Evolutionary conservation across 2,329 filamentous ascomycete species (phyloP), one percentile per base, ranked within the genome.

Genomic region (Bipolaris victoriae): DNA sequence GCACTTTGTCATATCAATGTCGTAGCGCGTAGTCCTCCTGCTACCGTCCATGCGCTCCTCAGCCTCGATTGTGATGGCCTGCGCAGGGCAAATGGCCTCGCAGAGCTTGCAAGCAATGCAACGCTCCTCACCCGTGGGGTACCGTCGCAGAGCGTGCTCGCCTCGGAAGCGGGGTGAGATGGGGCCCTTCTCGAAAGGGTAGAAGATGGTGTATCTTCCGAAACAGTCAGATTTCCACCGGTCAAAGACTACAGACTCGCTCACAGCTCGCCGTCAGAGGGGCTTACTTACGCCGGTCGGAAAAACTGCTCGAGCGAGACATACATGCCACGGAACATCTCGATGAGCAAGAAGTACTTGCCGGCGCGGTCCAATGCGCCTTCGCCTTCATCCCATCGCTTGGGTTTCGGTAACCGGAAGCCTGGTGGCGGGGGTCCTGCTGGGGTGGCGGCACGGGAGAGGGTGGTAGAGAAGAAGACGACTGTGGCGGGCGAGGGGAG

Each of bases 1-100:
- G 83, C 95, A 99, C 86, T 99, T 99, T 74, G 95, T 98, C 95
- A 99, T 99, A 81, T 99, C 95, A 76, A 99, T 97, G 78, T 99
- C 95, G 82, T 99, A 99, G 77, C 94, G 88, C 58, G 94, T 97
- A 49, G 95, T 99, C 76, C 95, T 88, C 79, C 95, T 88, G 74
- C 91, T 96, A 63, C 95, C 95, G 73, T 99, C 95, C 74, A 91
- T 91, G 76, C 95, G 92, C 84, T 99, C 95, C 80, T 99, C 95
- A 55, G 95, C 95, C 82, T 99, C 95, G 72, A 99, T 99, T 51
- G 95, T 99, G 79, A 99, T 99, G 74, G 95, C 95, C 81, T 97
- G 91, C 55, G 95, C 95, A 40, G 95, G 95, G 86, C 95, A 99
- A 76, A 98, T 90, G 70, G 95, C 95, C 82, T 99, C 95, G 82